Evolutionary conservation across 1,284 basidiomycete genomes (phyloP).

Genomic region (Pseudozyma thailandica): DNA sequence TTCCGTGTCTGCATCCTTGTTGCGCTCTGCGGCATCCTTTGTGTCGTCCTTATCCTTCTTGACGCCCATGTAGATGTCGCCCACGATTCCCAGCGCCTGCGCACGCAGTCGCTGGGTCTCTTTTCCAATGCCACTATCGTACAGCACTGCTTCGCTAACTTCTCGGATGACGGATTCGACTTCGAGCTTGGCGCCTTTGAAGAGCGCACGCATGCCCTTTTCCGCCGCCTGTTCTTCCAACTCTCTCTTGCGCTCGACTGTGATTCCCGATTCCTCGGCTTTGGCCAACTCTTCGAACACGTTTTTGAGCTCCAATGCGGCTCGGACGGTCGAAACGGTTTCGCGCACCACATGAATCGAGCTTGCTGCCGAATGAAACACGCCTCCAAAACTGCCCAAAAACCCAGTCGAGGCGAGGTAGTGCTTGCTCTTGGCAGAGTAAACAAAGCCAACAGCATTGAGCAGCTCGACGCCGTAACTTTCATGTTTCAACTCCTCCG

Average conservation of each 20-base stretch:
- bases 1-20: slow-evolving; percentile 11
- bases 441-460: slow-evolving; percentile 90
- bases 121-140: slow-evolving; percentile 68
- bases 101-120: slow-evolving; percentile 64
- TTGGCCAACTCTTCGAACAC: slow-evolving; percentile 88
- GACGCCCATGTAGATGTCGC: slow-evolving; percentile 52
- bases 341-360: slow-evolving; percentile 63
- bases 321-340: slow-evolving; percentile 63
- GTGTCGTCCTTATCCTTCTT: slow-evolving; percentile 44
- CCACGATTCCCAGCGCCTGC: slow-evolving; percentile 59
- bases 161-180: slow-evolving; percentile 93
- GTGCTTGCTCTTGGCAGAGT: slow-evolving; percentile 71
- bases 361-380: slow-evolving; percentile 57
- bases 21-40: no score
- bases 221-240: slow-evolving; percentile 96
- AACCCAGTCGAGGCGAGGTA: slow-evolving; percentile 62
- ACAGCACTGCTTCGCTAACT: slow-evolving; percentile 86
- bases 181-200: slow-evolving; percentile 86
- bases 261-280: slow-evolving; percentile 83
- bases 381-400: slow-evolving; percentile 54
- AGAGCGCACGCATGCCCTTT: slow-evolving; percentile 72
- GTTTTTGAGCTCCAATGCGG: slow-evolving; percentile 75
- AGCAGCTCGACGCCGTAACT: slow-evolving; percentile 90
- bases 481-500: slow-evolving; percentile 75
- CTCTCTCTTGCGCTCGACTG: slow-evolving; percentile 84